These are phyloP conservation scores for Postia placenta DNA, from an alignment of 768 basidiomycete species.

Conservation along the genomic window DNA sequence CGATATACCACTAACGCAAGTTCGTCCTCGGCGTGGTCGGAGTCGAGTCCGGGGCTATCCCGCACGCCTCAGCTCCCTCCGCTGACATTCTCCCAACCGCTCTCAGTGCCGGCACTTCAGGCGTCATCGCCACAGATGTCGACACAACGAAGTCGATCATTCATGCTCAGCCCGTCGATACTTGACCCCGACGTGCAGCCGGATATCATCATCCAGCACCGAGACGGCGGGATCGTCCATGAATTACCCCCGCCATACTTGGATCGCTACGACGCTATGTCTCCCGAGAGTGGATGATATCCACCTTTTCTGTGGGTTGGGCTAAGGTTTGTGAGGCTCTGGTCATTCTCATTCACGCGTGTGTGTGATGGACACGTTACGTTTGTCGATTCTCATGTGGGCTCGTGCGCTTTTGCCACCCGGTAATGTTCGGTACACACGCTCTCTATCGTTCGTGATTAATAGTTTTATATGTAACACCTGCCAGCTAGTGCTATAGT, in stretches of 20 bases:
- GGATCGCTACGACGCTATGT: constrained; percentile 15
- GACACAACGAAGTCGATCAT: neutral
- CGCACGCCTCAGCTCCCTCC: neutral
- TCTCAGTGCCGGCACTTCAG: constrained; percentile 6
- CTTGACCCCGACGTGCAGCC: constrained; percentile 15
- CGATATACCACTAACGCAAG: neutral
- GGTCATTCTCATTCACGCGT: too few relatives aligned
- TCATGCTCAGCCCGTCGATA: neutral
- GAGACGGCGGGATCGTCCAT: constrained; percentile 32
- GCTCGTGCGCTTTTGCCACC: too few relatives aligned
- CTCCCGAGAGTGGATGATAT: too few relatives aligned
- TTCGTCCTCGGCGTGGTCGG: constrained; percentile 12
- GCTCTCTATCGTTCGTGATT: too few relatives aligned
- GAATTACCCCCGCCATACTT: constrained; percentile 37
- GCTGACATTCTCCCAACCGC: constrained; percentile 8
- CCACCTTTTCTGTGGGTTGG: too few relatives aligned
- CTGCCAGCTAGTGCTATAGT: too few relatives aligned
- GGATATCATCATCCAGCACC: constrained; percentile 35
- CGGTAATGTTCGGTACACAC: too few relatives aligned
- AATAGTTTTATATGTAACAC: too few relatives aligned
- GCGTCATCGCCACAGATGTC: constrained; percentile 9
- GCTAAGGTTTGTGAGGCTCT: too few relatives aligned
- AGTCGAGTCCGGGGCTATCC: too few relatives aligned
- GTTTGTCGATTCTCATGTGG: too few relatives aligned
- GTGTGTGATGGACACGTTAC: too few relatives aligned